These are phyloP conservation scores for Pseudophaeomoniella oleicola DNA, from an alignment of 2,329 filamentous ascomycete genomes.

Conservation along the genomic window DNA sequence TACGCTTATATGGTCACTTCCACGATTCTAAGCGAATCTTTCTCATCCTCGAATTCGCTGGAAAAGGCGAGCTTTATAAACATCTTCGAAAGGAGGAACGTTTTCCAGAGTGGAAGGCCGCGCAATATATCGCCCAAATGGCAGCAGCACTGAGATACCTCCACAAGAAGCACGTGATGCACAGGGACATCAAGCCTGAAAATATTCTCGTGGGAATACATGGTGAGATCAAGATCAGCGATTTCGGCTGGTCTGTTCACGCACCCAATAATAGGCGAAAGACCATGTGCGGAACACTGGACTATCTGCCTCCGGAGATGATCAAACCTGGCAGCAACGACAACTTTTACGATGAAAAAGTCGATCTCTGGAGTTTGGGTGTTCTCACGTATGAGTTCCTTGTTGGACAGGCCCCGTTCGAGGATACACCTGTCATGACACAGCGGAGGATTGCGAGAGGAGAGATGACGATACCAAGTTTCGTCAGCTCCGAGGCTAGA, in stretches of 20 bases:
- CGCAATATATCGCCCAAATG: slow-evolving; percentile 82
- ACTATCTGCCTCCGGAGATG: slow-evolving; percentile 98
- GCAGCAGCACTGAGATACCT: slow-evolving; percentile 78
- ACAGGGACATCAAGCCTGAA: slow-evolving; percentile 94
- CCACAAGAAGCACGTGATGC: slow-evolving; percentile 94
- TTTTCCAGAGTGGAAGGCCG: slow-evolving; percentile 75
- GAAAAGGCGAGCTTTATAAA: slow-evolving; percentile 78
- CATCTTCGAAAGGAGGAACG: slow-evolving; percentile 63
- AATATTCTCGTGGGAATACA: slow-evolving; percentile 94
- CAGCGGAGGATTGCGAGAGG: slow-evolving; percentile 74
- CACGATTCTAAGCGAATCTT: slow-evolving; percentile 82
- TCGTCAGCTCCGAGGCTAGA: slow-evolving; percentile 76
- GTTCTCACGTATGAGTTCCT: slow-evolving; percentile 94
- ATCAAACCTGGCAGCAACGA: slow-evolving; percentile 65
- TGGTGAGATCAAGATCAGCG: slow-evolving; percentile 95
- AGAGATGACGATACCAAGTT: slow-evolving; percentile 85
- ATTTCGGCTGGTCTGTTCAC: slow-evolving; percentile 97
- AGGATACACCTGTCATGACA: slow-evolving; percentile 90
- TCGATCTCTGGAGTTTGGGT: slow-evolving; percentile 90
- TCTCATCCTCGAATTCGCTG: slow-evolving; percentile 74
- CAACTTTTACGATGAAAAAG: slow-evolving; percentile 88
- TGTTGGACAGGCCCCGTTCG: slow-evolving; percentile 90
- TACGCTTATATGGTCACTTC: slow-evolving; percentile 75
- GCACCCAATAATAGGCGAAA: slow-evolving; percentile 86
- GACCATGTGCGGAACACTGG: slow-evolving; percentile 93